Percentiles rank a stretch among this genome's conserved stretches.
These are phyloP conservation scores for Cryptococcus sp. DNA, from an alignment of 1,284 basidiomycete species.

Conservation along the genomic window DNA sequence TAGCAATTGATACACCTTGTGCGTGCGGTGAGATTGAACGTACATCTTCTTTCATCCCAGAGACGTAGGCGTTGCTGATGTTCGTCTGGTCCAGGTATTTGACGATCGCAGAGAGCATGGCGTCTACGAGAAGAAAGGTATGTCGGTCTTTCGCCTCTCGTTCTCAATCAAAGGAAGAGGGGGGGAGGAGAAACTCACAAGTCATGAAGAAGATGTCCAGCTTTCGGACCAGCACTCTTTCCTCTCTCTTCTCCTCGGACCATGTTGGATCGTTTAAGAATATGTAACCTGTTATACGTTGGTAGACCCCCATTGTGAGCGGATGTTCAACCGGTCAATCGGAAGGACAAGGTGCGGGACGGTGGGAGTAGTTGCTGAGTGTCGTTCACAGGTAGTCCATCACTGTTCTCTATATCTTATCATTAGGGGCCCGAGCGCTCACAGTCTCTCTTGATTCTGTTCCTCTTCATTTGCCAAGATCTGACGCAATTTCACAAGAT, in stretches of 20 bases:
- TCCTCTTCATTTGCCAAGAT: no score
- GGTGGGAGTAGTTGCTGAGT: no score
- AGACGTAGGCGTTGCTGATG: slow-evolving; percentile 12
- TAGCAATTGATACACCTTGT: neutral
- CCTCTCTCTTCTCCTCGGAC: slow-evolving; percentile 9
- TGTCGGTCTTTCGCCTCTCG: no score
- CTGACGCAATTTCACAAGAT: no score
- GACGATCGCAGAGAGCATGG: slow-evolving; percentile 12
- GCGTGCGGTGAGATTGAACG: neutral
- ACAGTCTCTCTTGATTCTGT: no score
- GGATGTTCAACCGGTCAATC: no score
- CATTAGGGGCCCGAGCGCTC: no score
- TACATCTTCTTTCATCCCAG: slow-evolving; percentile 21
- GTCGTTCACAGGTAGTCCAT: no score
- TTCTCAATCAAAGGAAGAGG: no score
- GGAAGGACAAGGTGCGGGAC: no score
- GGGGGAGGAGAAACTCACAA: slow-evolving; percentile 1
- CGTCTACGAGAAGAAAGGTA: slow-evolving; percentile 1
- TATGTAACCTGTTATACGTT: slow-evolving; percentile 5
- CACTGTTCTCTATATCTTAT: no score
- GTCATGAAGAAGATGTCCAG: slow-evolving; percentile 18
- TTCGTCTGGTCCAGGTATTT: slow-evolving; percentile 19
- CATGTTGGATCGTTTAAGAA: slow-evolving; percentile 14
- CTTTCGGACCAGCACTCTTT: slow-evolving; percentile 6
- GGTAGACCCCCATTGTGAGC: neutral